Conservation (phyloP, 1,284 basidiomycete species). For the Boletus chippewaensis region DNA sequence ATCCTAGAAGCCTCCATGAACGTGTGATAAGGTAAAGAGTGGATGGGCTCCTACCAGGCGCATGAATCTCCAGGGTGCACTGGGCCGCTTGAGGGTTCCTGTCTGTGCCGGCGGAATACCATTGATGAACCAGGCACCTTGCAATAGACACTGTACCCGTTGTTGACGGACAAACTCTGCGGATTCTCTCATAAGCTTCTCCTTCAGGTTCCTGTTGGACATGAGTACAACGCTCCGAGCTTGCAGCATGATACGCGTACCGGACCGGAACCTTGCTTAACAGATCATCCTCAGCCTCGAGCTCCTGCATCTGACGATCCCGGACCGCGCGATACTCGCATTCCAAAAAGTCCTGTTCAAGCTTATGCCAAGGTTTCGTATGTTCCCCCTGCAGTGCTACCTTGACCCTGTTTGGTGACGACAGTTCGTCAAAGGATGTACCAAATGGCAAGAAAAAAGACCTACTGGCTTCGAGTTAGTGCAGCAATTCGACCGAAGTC, state of each 20-base stretch:
- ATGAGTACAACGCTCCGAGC: constrained; percentile 5
- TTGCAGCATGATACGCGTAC: constrained; percentile 38
- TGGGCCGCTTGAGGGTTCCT: constrained; percentile 46
- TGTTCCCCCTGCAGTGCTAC: constrained; percentile 74
- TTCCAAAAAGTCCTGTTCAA: constrained; percentile 80
- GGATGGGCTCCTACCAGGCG: constrained; percentile 46
- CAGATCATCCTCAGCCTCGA: constrained; percentile 88
- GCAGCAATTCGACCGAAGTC: constrained; percentile 83
- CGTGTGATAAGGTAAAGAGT: neutral
- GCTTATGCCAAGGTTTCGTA: constrained; percentile 74
- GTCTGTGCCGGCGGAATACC: constrained; percentile 49
- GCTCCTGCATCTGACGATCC: constrained; percentile 89
- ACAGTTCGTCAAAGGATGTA: constrained; percentile 8
- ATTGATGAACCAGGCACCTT: constrained; percentile 90
- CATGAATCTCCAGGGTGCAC: constrained; percentile 72
- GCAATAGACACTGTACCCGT: constrained; percentile 78
- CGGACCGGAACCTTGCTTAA: constrained; percentile 79
- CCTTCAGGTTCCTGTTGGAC: constrained; percentile 67
- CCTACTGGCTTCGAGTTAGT: constrained; percentile 82
- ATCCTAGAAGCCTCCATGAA: constrained; percentile 44
- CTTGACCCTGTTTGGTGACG: constrained; percentile 50
- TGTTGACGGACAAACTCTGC: constrained; percentile 91
- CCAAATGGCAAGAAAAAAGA: constrained; percentile 18
- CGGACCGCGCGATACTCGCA: constrained; percentile 84
- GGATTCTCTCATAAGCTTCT: constrained; percentile 85